A percentile compares a stretch with the other conserved stretches of the same genome.
phyloP scores from a whole-genome alignment of 345 rosid genomes.

The Pugionium dolabratum region DNA sequence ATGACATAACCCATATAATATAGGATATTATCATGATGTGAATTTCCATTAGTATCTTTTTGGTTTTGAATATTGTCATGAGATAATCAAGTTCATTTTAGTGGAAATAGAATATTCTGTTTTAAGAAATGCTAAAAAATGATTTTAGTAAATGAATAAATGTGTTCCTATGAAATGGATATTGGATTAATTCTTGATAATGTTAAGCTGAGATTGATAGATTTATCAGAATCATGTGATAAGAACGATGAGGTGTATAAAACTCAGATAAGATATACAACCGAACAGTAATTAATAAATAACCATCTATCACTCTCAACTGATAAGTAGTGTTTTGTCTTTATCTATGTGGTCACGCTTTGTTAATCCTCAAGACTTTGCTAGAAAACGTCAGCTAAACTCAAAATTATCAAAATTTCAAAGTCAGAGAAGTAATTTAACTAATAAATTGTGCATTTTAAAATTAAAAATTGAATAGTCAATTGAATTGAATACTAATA shows the following conservation, averaged over 20 bases:
- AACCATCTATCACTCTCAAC: slow-evolving; percentile 29
- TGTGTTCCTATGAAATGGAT: too few species aligned
- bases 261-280: background rate
- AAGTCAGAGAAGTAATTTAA: slow-evolving; percentile 23
- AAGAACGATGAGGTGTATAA: slow-evolving; percentile 29
- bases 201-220: too few species aligned
- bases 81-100: too few species aligned
- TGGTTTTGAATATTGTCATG: too few species aligned
- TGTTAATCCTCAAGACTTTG: slow-evolving; percentile 3
- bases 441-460: background rate
- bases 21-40: too few species aligned
- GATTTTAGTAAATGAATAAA: too few species aligned
- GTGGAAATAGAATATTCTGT: too few species aligned
- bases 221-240: slow-evolving; percentile 9
- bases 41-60: slow-evolving; percentile 2
- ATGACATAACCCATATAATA: too few species aligned
- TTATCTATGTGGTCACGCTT: slow-evolving; percentile 37
- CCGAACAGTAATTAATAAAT: slow-evolving; percentile 6
- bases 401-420: slow-evolving; percentile 15
- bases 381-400: slow-evolving; percentile 25
- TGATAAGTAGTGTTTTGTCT: slow-evolving; percentile 3
- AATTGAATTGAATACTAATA: too few species aligned
- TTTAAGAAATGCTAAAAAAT: too few species aligned
- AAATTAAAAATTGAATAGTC: background rate
- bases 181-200: too few species aligned